Conservation (phyloP, 164 flowering plant genomes). For the Echeveria elegans region DNA sequence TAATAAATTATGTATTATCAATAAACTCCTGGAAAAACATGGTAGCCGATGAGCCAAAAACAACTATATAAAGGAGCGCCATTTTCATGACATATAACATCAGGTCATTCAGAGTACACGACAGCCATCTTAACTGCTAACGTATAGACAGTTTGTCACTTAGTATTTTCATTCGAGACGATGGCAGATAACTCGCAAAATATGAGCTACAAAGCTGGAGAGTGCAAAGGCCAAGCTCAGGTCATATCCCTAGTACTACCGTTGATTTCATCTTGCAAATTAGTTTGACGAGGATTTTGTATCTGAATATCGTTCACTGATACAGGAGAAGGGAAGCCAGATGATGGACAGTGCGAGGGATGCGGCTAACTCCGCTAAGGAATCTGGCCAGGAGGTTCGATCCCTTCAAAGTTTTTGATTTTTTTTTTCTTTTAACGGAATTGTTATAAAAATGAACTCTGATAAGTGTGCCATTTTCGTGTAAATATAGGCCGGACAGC, state of each 20-base stretch:
- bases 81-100: background rate
- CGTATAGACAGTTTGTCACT: no score
- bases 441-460: background rate
- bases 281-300: background rate
- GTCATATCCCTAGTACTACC: background rate
- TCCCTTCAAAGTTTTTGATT: background rate
- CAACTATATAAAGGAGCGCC: background rate
- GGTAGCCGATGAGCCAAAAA: background rate
- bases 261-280: background rate
- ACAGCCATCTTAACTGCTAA: no score
- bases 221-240: slow-evolving; percentile 10
- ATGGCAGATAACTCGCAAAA: slow-evolving; percentile 7
- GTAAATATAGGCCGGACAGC: slow-evolving; percentile 10
- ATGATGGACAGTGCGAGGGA: slow-evolving; percentile 39
- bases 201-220: slow-evolving; percentile 3
- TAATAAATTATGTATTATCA: background rate
- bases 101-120: no score
- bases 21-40: background rate
- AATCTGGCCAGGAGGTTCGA: slow-evolving; percentile 23
- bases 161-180: background rate
- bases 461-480: background rate
- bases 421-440: background rate
- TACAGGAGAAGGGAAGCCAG: slow-evolving; percentile 45
- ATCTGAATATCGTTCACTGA: background rate
- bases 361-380: slow-evolving; percentile 46